Conservation (phyloP, 1,284 basidiomycete species). For the Leccinum fuscescens region DNA sequence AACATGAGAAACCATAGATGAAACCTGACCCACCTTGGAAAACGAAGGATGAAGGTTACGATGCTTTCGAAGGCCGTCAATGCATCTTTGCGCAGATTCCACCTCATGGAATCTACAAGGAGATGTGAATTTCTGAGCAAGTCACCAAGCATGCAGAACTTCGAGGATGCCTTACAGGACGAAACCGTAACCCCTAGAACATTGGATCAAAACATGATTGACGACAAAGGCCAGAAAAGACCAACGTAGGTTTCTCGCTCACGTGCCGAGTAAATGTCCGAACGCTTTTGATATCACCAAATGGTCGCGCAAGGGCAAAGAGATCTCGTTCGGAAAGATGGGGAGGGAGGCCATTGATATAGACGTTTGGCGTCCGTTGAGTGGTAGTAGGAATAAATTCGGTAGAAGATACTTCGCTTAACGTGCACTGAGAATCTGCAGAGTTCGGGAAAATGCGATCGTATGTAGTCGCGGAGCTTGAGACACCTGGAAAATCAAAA, state of each 20-base stretch:
- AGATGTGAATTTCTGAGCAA: neutral
- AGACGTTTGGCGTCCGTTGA: constrained; percentile 55
- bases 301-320: constrained; percentile 53
- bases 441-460: constrained; percentile 8
- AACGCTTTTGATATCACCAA: constrained; percentile 57
- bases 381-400: constrained; percentile 16
- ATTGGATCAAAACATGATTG: neutral
- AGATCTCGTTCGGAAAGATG: constrained; percentile 63
- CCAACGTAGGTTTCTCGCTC: constrained; percentile 47
- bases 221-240: constrained; percentile 6
- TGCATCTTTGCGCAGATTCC: constrained; percentile 67
- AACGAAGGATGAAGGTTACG: constrained; percentile 77
- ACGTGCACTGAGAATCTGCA: constrained; percentile 14
- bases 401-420: constrained; percentile 12
- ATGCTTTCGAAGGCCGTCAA: constrained; percentile 60
- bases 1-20: neutral
- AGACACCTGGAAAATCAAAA: constrained; percentile 23
- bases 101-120: constrained; percentile 55
- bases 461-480: constrained; percentile 6
- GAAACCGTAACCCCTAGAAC: constrained; percentile 71
- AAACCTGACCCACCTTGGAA: constrained; percentile 42
- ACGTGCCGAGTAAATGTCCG: constrained; percentile 64
- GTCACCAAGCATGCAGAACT: constrained; percentile 1
- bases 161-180: constrained; percentile 55
- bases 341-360: constrained; percentile 66